Conservation (phyloP, 2,329 filamentous ascomycete species). For the Torrubiella hemipterigena region DNA sequence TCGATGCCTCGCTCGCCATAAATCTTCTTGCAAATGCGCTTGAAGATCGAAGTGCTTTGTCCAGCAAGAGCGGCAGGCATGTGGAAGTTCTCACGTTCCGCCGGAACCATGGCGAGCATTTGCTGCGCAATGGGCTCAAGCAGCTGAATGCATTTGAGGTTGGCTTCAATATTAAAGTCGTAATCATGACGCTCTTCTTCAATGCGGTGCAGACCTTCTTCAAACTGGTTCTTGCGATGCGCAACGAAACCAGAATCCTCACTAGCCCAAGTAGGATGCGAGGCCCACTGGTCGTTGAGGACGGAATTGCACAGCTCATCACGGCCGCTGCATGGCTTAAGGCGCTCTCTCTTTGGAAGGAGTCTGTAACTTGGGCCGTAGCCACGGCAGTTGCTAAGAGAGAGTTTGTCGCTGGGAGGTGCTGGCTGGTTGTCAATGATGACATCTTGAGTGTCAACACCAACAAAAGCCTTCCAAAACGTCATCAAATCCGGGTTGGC, state of each 20-base stretch:
- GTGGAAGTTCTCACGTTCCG: conserved; percentile 62
- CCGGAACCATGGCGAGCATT: conserved; percentile 65
- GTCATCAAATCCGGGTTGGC: conserved; percentile 79
- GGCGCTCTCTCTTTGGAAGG: conserved; percentile 77
- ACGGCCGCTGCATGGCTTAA: conserved; percentile 84
- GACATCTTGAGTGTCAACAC: conserved; percentile 64
- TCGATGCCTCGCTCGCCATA: conserved; percentile 81
- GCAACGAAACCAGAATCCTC: conserved; percentile 97
- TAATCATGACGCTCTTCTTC: conserved; percentile 98
- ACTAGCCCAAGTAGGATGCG: conserved; percentile 96
- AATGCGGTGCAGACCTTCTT: conserved; percentile 88
- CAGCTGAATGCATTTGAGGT: conserved; percentile 87
- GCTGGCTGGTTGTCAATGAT: conserved; percentile 67
- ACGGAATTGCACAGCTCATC: conserved; percentile 91
- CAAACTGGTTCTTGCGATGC: conserved; percentile 90
- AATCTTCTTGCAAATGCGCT: conserved; percentile 93
- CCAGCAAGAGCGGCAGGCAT: conserved; percentile 78
- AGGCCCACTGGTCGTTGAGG: conserved; percentile 96
- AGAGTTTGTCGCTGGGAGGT: conserved; percentile 70
- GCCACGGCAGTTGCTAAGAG: conserved; percentile 89
- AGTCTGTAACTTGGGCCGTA: conserved; percentile 91
- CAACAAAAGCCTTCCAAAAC: conserved; percentile 78
- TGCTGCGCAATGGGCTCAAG: conserved; percentile 89
- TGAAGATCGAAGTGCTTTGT: conserved; percentile 92
- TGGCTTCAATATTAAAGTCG: conserved; percentile 95